Base-by-base conservation (phyloP, 2,329 filamentous ascomycete species). In the Clarireedia monteithiana region DNA sequence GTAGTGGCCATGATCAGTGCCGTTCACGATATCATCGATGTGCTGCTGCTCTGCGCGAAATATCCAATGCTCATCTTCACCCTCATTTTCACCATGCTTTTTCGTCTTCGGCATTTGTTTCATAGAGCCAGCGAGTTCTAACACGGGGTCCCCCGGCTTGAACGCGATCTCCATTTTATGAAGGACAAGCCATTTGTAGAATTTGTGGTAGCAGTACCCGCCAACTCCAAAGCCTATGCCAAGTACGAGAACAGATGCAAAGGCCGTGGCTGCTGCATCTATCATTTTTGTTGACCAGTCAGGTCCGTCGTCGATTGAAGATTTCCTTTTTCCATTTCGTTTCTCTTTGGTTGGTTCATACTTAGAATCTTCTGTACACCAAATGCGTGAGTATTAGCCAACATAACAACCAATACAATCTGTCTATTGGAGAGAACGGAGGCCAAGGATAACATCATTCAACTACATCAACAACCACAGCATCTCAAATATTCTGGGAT, bases 141-240 rank as follows among this genome's bases (percentile, higher is more conserved):
- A 81, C 26, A 92, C 90, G 1, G 91, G 91, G 69, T 99, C 94
- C 10, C 94, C 94, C 1, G 91, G 91, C 57, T 87, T 80, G 71
- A 99, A 99, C 24, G 94, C 94, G 64, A 88, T 86, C 62, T 88
- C 83, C 78, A 99, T 97, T 73, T 99, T 99, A 62, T 84, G 75
- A n/a, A 97, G 75, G 27, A 97, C 90, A 55, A 95, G 74, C 72
- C 85, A 80, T 74, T 99, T 99, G 80, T 99, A 97, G 68, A 81
- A 83, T 65, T 80, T 83, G 70, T 94, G 88, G 68, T 94, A 95
- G 48, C 79, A 77, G 70, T 89, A 92, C 24, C 86, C 89, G 6
- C 88, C 87, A 24, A 80, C 64, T 46, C 75, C 78, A 65, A 85
- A 85, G 30, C 80, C 83, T 17, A 79, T 74, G 63, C 84, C 88